Conservation (phyloP, 2,329 filamentous ascomycete species). For the Raffaelea deltoideospora region DNA sequence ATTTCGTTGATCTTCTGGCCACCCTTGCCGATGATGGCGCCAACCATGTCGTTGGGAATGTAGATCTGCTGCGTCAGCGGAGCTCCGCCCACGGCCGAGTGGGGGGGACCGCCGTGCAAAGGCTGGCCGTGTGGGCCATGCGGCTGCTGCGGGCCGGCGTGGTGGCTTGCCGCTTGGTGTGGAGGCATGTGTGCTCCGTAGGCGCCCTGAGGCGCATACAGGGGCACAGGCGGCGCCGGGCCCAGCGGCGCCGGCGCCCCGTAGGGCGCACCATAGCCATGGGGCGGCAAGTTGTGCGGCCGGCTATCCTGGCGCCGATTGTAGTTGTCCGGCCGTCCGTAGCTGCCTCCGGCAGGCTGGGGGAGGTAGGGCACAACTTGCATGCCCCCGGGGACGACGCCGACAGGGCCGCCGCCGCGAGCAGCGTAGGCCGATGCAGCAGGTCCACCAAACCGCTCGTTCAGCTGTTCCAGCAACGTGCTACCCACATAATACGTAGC, state of each 20-base stretch:
- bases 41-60: constrained; percentile 99
- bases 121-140: constrained; percentile 61
- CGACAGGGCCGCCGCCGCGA: constrained; percentile 80
- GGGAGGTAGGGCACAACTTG: constrained; percentile 97
- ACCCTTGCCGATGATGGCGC: constrained; percentile 96
- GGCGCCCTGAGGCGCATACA: constrained; percentile 55
- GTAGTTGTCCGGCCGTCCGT: constrained; percentile 78
- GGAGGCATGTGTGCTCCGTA: constrained; percentile 75
- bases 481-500: constrained; percentile 97
- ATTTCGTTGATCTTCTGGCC: constrained; percentile 99
- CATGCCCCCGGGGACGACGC: constrained; percentile 92
- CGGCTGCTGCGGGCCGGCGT: constrained; percentile 35
- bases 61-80: constrained; percentile 96
- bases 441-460: constrained; percentile 88
- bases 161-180: constrained; percentile 44
- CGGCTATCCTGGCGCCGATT: constrained; percentile 61
- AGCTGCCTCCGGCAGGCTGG: constrained; percentile 83
- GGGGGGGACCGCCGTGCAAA: constrained; percentile 49
- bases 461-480: constrained; percentile 93
- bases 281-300: constrained; percentile 58
- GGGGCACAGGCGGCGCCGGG: constrained; percentile 41
- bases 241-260: constrained; percentile 50
- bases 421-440: constrained; percentile 97
- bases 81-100: constrained; percentile 48
- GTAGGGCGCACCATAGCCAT: constrained; percentile 64